Conservation (phyloP, 768 basidiomycete species). For the Leccinum pellstonianum region DNA sequence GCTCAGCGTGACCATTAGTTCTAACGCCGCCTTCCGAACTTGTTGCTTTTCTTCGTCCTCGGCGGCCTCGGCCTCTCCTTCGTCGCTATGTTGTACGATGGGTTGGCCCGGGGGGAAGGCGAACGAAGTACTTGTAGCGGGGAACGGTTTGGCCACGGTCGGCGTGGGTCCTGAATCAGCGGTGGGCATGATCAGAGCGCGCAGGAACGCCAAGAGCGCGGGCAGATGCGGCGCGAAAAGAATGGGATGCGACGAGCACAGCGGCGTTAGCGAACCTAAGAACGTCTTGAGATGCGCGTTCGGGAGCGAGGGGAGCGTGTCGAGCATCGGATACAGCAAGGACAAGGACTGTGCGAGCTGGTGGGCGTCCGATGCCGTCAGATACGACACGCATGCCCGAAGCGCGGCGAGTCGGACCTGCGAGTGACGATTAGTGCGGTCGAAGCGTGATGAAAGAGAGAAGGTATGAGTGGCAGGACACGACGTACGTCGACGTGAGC, state of each 20-base stretch:
- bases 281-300: slow-evolving; percentile 59
- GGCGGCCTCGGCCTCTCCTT: slow-evolving; percentile 37
- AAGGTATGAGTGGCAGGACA: neutral
- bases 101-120: slow-evolving; percentile 38
- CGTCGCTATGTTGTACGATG: slow-evolving; percentile 19
- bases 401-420: slow-evolving; percentile 76
- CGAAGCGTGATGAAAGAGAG: neutral
- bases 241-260: slow-evolving; percentile 62
- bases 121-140: slow-evolving; percentile 35
- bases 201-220: slow-evolving; percentile 67
- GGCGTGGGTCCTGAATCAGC: slow-evolving; percentile 53
- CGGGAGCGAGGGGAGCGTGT: slow-evolving; percentile 63
- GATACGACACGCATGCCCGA: slow-evolving; percentile 65
- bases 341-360: slow-evolving; percentile 62
- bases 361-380: slow-evolving; percentile 56
- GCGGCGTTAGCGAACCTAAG: slow-evolving; percentile 65
- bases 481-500: slow-evolving; percentile 56
- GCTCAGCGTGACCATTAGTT: slow-evolving; percentile 79
- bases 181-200: slow-evolving; percentile 66
- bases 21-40: slow-evolving; percentile 69
- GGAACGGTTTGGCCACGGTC: slow-evolving; percentile 48
- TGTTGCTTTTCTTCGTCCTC: slow-evolving; percentile 68
- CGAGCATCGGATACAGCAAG: slow-evolving; percentile 70
- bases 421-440: neutral
- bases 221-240: slow-evolving; percentile 75